Base-by-base conservation (phyloP, 179 eudicot genomes). In the Spergularia azorica region DNA sequence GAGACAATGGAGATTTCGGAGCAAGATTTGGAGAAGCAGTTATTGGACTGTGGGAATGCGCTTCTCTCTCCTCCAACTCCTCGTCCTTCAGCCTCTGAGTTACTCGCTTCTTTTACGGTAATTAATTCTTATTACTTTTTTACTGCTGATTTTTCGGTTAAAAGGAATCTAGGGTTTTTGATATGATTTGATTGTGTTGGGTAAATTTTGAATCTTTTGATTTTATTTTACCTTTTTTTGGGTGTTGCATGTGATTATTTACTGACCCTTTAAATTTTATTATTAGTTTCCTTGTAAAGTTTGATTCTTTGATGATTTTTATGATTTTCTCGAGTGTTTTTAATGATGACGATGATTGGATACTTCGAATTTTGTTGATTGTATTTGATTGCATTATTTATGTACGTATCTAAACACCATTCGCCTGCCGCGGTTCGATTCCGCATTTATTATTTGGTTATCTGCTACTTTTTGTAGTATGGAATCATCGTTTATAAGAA, bases 61-160 rank as follows among this genome's bases (percentile, higher is more conserved):
- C 95, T 92, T 63, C 81, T 84, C 13, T 79, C 82, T 43, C 89
- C 85, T 46, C 89, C 94, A n/a, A n/a, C n/a, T 41, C 87, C 96
- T 0, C 66, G 32, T 0, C 55, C 86, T 17, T 78, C 89, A 0
- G 79, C 76, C 20, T 75, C 87, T 64, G 83, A 90, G 75, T 88
- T 92, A 39, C 86, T 94, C 0, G 58, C 74, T 66, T 74, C 87
- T 50, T 94, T 94, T 50, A 87, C 86, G 43, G 96, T 94, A 84
- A 84, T 93, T 63, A 68, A 74, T 57, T 32, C 6, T 18, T 41
- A 92, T 48, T 89, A 88, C 36, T 70, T 9, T 20, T 6, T 38
- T 76, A 16, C 26, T 62, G 5, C 1, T 54, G 48, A 12, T 94
- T 76, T 76, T 38, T 67, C 39, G 6, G 6, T 26, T 26, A 26